Evolutionary conservation across 2,329 filamentous ascomycete genomes (phyloP), one percentile per base, ranked within the genome.

Genomic region (Fusarium tricinctum): DNA sequence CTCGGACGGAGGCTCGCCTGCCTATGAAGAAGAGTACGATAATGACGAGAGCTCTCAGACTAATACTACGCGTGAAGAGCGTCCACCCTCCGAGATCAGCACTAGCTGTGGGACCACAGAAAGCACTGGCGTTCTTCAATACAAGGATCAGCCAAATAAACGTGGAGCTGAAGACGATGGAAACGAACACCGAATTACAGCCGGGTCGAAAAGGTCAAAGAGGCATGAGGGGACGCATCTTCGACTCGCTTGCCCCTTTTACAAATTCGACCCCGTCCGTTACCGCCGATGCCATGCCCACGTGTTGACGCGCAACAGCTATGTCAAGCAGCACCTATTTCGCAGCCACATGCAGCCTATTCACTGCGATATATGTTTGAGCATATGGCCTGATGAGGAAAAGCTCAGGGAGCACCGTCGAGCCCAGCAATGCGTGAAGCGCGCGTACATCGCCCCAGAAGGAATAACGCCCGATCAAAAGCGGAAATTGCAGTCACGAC

Each of bases 321-420:
- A 56, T 15, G 53, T 56, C 9, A 56, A 56, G 7, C 53, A 56
- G 2, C 53, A 56, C 12, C 35, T 56, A 3, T 42, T 51, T 9
- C 53, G 53, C 10, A 32, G 33, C 20, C 53, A 56, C n/a, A 56
- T 51, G 45, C 53, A 56, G 2, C 53, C 53, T 3, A 52, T 56
- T 2, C 46, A 56, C 35, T 56, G 53, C 13, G 26, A 51, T 4
- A 56, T 51, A 20, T 56, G 53, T 5, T 20, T 56, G 3, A 56
- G 53, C 20, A 13, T 6, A 3, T 56, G 53, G 53, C 17, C 45
- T 0, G 30, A 10, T 4, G 17, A 17, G 2, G 45, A 56, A 6
- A 12, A 40, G 6, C 35, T 56, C 5, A 28, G 53, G 39, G 26
- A 56, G 8, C 53, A 56, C 9, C 45, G 33, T 3, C 45, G 53